These are phyloP conservation scores for Trichodelitschia bisporula DNA, from an alignment of 495 filamentous ascomycete genomes.

Conservation along the genomic window DNA sequence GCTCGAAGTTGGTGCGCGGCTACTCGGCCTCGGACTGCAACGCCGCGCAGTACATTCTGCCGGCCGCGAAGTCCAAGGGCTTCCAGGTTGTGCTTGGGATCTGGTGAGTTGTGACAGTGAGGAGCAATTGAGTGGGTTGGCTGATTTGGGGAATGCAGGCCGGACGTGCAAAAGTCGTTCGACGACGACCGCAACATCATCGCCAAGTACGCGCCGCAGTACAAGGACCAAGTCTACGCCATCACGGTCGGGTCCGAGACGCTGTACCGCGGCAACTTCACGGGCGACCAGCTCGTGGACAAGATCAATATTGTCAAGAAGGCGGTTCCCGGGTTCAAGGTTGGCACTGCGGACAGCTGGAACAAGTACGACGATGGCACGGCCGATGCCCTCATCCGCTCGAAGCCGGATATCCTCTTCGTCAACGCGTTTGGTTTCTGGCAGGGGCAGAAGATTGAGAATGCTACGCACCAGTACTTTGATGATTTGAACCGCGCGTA, in stretches of 20 bases:
- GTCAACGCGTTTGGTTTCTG: slow-evolving; percentile 73
- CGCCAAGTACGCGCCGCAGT: slow-evolving; percentile 21
- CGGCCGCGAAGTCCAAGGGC: slow-evolving; percentile 43
- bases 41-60: slow-evolving; percentile 38
- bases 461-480: slow-evolving; percentile 45
- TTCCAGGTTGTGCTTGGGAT: slow-evolving; percentile 56
- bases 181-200: slow-evolving; percentile 34
- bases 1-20: slow-evolving; percentile 34
- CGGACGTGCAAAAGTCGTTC: slow-evolving; percentile 42
- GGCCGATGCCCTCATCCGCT: slow-evolving; percentile 36
- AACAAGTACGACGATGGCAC: slow-evolving; percentile 57
- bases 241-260: slow-evolving; percentile 60
- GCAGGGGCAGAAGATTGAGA: slow-evolving; percentile 38
- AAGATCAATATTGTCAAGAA: slow-evolving; percentile 38
- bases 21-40: slow-evolving; percentile 49
- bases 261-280: slow-evolving; percentile 51
- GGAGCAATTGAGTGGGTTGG: not conserved
- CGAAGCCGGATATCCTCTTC: slow-evolving; percentile 40
- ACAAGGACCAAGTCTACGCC: slow-evolving; percentile 37
- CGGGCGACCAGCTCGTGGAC: slow-evolving; percentile 30
- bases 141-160: slow-evolving; percentile 22
- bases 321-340: slow-evolving; percentile 26
- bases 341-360: slow-evolving; percentile 65
- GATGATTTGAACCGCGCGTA: slow-evolving; percentile 51
- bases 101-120: slow-evolving; percentile 25